phyloP scores from a whole-genome alignment of 345 rosid genomes.

The Eucalyptus fibrosa region DNA sequence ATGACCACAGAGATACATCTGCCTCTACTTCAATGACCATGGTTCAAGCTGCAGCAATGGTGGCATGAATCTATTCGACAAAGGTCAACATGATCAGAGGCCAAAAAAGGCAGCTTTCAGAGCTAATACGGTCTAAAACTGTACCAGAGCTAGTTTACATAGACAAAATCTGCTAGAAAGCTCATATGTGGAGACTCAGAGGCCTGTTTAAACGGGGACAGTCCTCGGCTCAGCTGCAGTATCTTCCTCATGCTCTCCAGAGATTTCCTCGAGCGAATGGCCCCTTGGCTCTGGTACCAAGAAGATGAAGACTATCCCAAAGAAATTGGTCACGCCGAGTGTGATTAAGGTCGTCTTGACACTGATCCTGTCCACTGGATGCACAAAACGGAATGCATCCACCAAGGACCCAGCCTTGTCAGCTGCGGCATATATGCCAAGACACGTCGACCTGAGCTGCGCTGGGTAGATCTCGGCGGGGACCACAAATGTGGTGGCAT shows the following conservation, averaged over 20 bases:
- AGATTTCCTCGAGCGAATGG: not conserved
- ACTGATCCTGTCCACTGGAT: not conserved
- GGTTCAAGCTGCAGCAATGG: not conserved
- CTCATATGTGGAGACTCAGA: too few species aligned
- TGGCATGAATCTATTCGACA: not conserved
- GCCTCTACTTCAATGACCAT: not conserved
- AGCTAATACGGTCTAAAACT: not conserved
- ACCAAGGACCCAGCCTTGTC: not conserved
- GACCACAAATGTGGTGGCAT: not conserved
- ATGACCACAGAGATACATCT: not conserved
- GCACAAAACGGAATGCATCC: not conserved
- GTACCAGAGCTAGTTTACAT: accelerated
- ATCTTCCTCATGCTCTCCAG: not conserved
- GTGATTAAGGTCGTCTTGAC: not conserved
- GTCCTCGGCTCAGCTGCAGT: not conserved
- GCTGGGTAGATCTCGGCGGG: not conserved
- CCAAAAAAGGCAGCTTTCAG: accelerated
- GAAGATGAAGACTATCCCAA: not conserved
- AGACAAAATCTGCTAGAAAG: not conserved
- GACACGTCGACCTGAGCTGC: not conserved
- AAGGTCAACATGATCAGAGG: not conserved
- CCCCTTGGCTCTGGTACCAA: not conserved
- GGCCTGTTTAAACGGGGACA: accelerated
- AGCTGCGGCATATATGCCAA: not conserved
- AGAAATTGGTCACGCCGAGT: not conserved